phyloP scores from a whole-genome alignment of 306 rosid genomes.

The Begonia fuchsioides region DNA sequence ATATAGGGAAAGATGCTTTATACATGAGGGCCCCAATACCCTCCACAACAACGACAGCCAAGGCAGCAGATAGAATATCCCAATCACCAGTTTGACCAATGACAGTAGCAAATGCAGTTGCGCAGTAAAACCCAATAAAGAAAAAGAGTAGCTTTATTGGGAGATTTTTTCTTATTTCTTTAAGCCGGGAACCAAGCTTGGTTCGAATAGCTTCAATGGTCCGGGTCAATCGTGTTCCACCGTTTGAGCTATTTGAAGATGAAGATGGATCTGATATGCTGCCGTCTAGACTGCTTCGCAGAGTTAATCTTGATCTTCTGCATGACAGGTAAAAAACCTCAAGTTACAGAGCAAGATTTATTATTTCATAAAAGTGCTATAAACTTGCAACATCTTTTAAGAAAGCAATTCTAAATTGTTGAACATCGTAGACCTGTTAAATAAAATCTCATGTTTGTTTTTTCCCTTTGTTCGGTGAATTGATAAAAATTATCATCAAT shows the following conservation, averaged over 20 bases:
- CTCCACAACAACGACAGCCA: conserved; percentile 76
- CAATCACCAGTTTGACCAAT: conserved; percentile 98
- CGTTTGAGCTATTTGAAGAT: conserved; percentile 34
- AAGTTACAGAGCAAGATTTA: not conserved
- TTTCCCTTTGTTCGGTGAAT: too few relatives aligned
- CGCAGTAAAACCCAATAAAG: conserved; percentile 81
- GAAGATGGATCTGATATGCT: conserved; percentile 40
- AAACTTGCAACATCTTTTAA: too few relatives aligned
- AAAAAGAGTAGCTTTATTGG: conserved; percentile 65
- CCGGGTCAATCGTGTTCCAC: conserved; percentile 59
- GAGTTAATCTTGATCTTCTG: conserved; percentile 50
- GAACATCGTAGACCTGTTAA: too few relatives aligned
- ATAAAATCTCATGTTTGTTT: too few relatives aligned
- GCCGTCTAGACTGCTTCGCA: conserved; percentile 48
- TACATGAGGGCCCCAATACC: conserved; percentile 95
- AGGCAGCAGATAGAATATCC: conserved; percentile 91
- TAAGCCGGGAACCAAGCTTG: conserved; percentile 40
- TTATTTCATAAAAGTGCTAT: not conserved
- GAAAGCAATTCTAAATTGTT: too few relatives aligned
- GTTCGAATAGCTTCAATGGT: conserved; percentile 48
- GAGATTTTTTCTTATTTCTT: conserved; percentile 54
- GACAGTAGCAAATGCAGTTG: conserved; percentile 88
- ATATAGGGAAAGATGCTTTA: conserved; percentile 40
- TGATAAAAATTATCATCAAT: too few relatives aligned
- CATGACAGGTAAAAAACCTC: conserved; percentile 5